phyloP scores from a whole-genome alignment of 2,329 filamentous ascomycete genomes.

The Penicillium brasilianum region DNA sequence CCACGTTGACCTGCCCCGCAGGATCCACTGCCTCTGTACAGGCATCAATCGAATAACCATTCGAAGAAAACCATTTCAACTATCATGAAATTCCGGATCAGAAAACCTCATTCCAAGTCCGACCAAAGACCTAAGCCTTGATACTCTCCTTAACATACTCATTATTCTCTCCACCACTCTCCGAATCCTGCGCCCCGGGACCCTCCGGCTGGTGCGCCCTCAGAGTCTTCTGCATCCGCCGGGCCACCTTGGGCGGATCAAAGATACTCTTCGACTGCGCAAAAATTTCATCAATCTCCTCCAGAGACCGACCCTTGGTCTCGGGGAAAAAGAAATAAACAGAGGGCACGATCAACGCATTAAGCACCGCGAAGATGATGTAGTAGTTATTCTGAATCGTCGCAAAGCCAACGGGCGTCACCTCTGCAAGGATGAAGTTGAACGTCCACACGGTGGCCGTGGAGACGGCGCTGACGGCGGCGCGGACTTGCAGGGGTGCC shows the following conservation, averaged over 20 bases:
- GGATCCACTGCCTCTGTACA: background rate
- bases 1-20: background rate
- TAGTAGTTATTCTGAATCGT: slow-evolving; percentile 56
- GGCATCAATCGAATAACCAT: background rate
- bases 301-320: slow-evolving; percentile 45
- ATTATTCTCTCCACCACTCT: slow-evolving; percentile 18
- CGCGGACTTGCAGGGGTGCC: slow-evolving; percentile 48
- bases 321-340: slow-evolving; percentile 49
- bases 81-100: background rate
- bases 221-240: slow-evolving; percentile 18
- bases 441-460: slow-evolving; percentile 53
- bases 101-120: no score
- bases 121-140: background rate
- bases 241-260: slow-evolving; percentile 34
- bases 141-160: slow-evolving; percentile 11
- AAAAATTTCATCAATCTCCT: slow-evolving; percentile 50
- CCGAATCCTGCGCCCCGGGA: slow-evolving; percentile 11
- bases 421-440: slow-evolving; percentile 45
- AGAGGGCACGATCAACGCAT: slow-evolving; percentile 37
- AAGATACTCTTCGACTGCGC: slow-evolving; percentile 37
- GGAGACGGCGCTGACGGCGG: slow-evolving; percentile 62
- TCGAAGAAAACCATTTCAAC: background rate
- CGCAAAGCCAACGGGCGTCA: slow-evolving; percentile 46
- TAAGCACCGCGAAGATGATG: slow-evolving; percentile 52
- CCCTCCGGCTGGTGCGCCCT: background rate